phyloP scores from a whole-genome alignment of 2,329 filamentous ascomycete genomes.

The Dothiorella sarmentorum region DNA sequence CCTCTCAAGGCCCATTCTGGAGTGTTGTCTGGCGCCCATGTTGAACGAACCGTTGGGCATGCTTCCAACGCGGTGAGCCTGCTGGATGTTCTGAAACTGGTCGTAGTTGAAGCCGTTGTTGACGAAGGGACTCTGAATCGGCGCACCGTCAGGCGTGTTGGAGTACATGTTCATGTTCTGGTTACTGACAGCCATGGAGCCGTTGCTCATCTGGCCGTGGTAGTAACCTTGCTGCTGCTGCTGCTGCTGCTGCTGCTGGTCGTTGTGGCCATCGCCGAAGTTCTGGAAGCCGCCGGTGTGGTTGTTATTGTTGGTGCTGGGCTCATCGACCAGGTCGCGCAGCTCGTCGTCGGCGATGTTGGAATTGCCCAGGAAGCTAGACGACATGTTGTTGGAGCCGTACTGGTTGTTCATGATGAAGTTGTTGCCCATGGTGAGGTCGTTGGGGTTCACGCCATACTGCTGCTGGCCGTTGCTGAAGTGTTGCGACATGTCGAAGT shows the following conservation, averaged over 20 bases:
- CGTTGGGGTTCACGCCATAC: conserved; percentile 73
- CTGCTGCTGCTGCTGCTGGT: conserved; percentile 55
- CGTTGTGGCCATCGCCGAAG: conserved; percentile 54
- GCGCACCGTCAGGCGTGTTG: conserved; percentile 85
- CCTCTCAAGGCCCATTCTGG: conserved; percentile 50
- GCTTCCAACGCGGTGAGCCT: conserved; percentile 19
- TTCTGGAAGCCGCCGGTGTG: conserved; percentile 42
- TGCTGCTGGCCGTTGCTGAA: conserved; percentile 38
- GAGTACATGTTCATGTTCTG: conserved; percentile 70
- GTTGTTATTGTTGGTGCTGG: conserved; percentile 25
- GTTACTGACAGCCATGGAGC: conserved; percentile 52
- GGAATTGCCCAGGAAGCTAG: conserved; percentile 73
- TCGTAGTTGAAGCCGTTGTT: conserved; percentile 73
- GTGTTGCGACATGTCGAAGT: conserved; percentile 52
- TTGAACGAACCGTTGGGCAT: conserved; percentile 33
- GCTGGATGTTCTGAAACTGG: conserved; percentile 42
- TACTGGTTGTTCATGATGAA: conserved; percentile 55
- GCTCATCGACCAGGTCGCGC: conserved; percentile 62
- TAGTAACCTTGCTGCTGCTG: conserved; percentile 54
- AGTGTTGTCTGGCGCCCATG: conserved; percentile 30
- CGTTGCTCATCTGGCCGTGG: conserved; percentile 31
- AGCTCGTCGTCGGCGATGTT: conserved; percentile 87
- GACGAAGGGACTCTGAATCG: conserved; percentile 86
- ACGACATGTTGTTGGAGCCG: conserved; percentile 57
- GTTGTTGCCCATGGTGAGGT: conserved; percentile 69